Evolutionary conservation across 345 rosid genomes (phyloP).

Genomic region (Acer negundo): DNA sequence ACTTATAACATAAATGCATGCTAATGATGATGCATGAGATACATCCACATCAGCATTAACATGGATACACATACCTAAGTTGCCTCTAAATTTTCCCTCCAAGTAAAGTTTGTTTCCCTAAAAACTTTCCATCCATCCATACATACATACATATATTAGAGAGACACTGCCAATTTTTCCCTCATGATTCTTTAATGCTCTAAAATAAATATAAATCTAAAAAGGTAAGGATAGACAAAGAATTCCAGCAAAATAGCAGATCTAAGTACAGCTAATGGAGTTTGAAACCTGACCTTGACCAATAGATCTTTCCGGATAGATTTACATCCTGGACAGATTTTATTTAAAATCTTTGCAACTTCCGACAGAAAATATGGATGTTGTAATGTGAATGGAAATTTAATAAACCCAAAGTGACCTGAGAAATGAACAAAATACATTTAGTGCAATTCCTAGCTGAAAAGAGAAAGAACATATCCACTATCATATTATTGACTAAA

Average conservation of each 20-base stretch:
- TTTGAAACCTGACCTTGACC: constrained; percentile 55
- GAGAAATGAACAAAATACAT: constrained; percentile 14
- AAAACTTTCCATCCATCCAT: background rate
- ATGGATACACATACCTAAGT: background rate
- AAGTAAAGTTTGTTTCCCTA: background rate
- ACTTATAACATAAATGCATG: background rate
- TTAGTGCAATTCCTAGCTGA: constrained; percentile 14
- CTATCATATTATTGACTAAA: constrained; percentile 8
- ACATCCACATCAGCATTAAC: background rate
- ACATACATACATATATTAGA: background rate
- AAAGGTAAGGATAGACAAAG: background rate
- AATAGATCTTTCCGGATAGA: constrained; percentile 52
- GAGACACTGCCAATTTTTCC: background rate
- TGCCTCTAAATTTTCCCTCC: background rate
- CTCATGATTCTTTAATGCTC: constrained; percentile 1
- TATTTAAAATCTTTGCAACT: constrained; percentile 63
- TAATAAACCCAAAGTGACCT: constrained; percentile 87
- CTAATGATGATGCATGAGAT: background rate
- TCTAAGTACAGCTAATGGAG: constrained; percentile 17
- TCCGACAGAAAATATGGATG: constrained; percentile 79
- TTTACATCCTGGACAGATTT: constrained; percentile 88
- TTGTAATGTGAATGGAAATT: constrained; percentile 50
- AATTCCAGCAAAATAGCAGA: background rate
- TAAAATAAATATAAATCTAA: constrained; percentile 1
- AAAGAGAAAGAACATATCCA: background rate